Evolutionary conservation across 176 grass and related monocot genomes (phyloP).

Genomic region (Urochloa ruziziensis): DNA sequence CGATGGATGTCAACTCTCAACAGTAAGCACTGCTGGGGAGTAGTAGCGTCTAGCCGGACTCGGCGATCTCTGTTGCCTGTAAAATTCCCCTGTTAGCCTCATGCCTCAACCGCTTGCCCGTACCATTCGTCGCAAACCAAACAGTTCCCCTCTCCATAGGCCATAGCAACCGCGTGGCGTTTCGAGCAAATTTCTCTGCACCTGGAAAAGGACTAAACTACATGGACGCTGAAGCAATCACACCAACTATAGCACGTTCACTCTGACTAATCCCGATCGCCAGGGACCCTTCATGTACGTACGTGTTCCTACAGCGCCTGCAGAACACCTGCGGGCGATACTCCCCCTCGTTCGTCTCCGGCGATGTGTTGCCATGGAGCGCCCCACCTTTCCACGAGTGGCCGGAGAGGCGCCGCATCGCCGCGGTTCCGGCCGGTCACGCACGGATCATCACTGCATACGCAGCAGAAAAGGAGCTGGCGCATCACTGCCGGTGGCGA

Average conservation of each 20-base stretch:
- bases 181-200: neutral
- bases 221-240: neutral
- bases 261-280: neutral
- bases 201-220: neutral
- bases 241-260: neutral
- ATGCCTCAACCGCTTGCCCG: neutral
- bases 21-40: no score
- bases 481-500: no score
- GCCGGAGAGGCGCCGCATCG: slow-evolving; percentile 13
- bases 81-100: neutral
- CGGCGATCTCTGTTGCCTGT: neutral
- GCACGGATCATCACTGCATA: no score
- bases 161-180: neutral
- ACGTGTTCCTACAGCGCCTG: slow-evolving; percentile 21
- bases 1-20: no score
- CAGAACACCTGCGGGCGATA: no score
- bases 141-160: no score
- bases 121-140: neutral
- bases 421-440: neutral
- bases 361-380: slow-evolving; percentile 27
- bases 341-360: no score
- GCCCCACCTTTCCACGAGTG: slow-evolving; percentile 24
- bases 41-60: no score
- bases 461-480: neutral
- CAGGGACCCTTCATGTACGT: neutral